Evolutionary conservation across 306 rosid species (phyloP), one percentile per base, ranked within the genome.

Genomic region (Sicyos baderoa): DNA sequence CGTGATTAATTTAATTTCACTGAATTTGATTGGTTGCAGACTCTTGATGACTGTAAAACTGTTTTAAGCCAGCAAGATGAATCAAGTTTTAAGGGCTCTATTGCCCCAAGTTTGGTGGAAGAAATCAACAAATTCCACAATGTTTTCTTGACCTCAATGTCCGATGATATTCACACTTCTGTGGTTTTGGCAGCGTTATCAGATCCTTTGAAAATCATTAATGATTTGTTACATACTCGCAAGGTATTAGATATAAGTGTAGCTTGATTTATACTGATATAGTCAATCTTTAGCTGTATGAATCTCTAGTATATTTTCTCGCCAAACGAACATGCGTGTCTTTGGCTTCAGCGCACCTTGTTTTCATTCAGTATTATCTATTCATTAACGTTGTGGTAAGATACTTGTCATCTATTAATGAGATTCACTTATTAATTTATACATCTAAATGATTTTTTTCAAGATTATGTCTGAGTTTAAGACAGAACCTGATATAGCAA

Each of bases 131-230:
- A 75, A 71, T 86, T 89, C 72, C 77, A 77, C 19, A 77, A 81
- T 72, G 80, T 80, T 78, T 86, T 88, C 72, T 55, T 77, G 77
- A 75, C 89, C 70, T 90, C 99, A 40, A 90, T 93, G 96, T 86
- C 91, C 0, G 99, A 90, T 81, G 97, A 93, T 83, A 89, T 93
- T 81, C 97, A 85, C 77, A 90, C 97, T 71, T 72, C 96, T 27
- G 96, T 81, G 72, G 91, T 85, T 57, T 82, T 93, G 75, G 95
- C 96, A 42, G 87, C 88, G 52, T 67, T 93, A 32, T 90, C 96
- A 68, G 99, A 90, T 35, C 97, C 97, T 47, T 80, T 93, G 69
- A 93, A 93, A 79, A 81, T 76, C 64, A 86, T 88, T 52, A 93
- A 93, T 76, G 99, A 93, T 83, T 82, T 93, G 72, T 81, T 93